These are phyloP conservation scores for Verticillium dahliae DNA, from an alignment of 2,329 filamentous ascomycete species.

Conservation along the genomic window DNA sequence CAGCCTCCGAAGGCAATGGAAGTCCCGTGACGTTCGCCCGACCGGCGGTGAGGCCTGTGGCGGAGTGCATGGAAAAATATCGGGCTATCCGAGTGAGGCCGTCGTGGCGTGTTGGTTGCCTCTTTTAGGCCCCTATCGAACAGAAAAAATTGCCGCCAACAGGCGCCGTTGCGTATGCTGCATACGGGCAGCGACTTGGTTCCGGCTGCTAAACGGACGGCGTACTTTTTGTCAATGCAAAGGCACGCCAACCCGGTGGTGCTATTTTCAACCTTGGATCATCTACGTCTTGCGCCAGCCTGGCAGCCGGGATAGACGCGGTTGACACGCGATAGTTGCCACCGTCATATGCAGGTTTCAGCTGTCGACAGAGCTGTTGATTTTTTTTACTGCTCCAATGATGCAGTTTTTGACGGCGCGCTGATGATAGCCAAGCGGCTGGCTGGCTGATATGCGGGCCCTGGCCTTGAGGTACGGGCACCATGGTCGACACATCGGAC, in stretches of 20 bases:
- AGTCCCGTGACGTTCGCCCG: background rate
- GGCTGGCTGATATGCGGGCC: background rate
- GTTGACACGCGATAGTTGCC: conserved; percentile 12
- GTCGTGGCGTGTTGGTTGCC: conserved; percentile 1
- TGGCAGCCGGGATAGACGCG: conserved; percentile 8
- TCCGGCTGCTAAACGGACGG: background rate
- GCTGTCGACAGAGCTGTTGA: conserved; percentile 1
- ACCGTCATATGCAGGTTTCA: conserved; percentile 3
- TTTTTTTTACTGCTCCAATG: background rate
- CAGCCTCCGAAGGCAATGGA: conserved; percentile 8
- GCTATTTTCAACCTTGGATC: background rate
- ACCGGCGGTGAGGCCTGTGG: conserved; percentile 12
- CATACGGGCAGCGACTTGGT: conserved; percentile 3
- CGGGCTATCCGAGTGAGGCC: conserved; percentile 3
- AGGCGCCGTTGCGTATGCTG: conserved; percentile 4
- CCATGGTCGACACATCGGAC: background rate
- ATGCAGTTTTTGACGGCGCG: background rate
- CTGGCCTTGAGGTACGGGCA: background rate
- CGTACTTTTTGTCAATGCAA: background rate
- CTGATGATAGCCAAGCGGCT: background rate
- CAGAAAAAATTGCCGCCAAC: conserved; percentile 3
- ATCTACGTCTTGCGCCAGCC: background rate
- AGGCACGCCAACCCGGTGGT: background rate
- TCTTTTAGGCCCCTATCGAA: background rate
- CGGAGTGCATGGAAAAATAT: conserved; percentile 10